Base-by-base conservation (phyloP, 2,329 filamentous ascomycete species). In the Fusarium pseudograminearum region DNA sequence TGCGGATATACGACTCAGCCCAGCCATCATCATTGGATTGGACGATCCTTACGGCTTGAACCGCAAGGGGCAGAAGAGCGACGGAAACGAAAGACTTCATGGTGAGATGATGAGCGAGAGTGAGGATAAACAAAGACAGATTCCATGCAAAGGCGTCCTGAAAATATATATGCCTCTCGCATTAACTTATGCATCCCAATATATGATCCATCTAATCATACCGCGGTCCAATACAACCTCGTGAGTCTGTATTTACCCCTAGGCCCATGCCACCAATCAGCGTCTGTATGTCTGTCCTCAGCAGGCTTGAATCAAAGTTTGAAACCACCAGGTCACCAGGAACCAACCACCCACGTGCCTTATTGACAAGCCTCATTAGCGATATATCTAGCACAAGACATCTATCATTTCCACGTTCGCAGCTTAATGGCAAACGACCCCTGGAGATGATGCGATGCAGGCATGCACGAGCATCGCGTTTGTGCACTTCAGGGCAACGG, bases 21-120 rank as follows among this genome's bases (percentile, higher is more conserved):
- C 91, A 93, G 34, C 91, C 90, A 75, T 93, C 91, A 69, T 93
- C 90, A 77, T 93, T 93, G 69, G 86, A 85, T 59, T 90, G 87
- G 56, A 93, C 75, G 73, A 90, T 87, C 70, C 88, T 87, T 46
- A 85, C 68, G 33, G 66, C 76, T 57, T 79, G 76, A 2, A 67
- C 76, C 10, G 72, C 75, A 42, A 78, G 71, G 28, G 71, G 69
- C 36, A 76, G 47, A 42, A 77, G 45, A 31, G 67, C 68, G 30
- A 76, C 30, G 18, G 68, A 65, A 48, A 68, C 42, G 48, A 71
- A 57, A 22, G 71, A 63, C 67, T 73, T 78, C 76, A 78, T 78
- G 45, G 50, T 26, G n/a, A 50, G 24, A 76, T 77, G 55, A 44
- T 33, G 47, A 33, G 54, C 20, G 48, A 42, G 36, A 33, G 50